These are phyloP conservation scores for Kwoniella pini DNA, from an alignment of 768 basidiomycete species.

Conservation along the genomic window DNA sequence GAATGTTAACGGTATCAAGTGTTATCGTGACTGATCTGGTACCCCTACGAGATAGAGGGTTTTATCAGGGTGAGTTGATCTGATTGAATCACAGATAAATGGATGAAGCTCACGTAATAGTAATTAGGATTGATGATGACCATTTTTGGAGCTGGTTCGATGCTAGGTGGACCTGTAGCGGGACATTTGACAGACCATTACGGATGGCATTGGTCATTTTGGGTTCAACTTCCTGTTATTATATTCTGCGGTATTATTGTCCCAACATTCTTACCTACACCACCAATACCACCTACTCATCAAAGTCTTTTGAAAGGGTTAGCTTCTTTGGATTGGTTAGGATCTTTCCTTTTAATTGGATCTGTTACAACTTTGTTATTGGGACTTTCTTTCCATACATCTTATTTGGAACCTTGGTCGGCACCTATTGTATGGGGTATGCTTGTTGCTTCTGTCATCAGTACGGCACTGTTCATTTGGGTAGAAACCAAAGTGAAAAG, in stretches of 20 bases:
- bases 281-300: slow-evolving; percentile 38
- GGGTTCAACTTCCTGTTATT: slow-evolving; percentile 49
- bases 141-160: slow-evolving; percentile 50
- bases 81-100: too few relatives aligned
- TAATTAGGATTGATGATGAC: slow-evolving; percentile 52
- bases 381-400: slow-evolving; percentile 53
- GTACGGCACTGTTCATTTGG: slow-evolving; percentile 23
- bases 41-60: slow-evolving; percentile 48
- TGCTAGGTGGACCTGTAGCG: slow-evolving; percentile 49
- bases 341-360: slow-evolving; percentile 41
- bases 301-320: slow-evolving; percentile 37
- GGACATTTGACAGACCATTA: slow-evolving; percentile 50
- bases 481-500: slow-evolving; percentile 41
- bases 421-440: slow-evolving; percentile 48
- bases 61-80: slow-evolving; percentile 47
- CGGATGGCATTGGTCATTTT: slow-evolving; percentile 51
- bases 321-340: slow-evolving; percentile 48
- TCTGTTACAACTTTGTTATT: slow-evolving; percentile 47
- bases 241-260: slow-evolving; percentile 43
- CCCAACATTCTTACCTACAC: slow-evolving; percentile 37
- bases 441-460: slow-evolving; percentile 31
- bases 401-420: slow-evolving; percentile 50
- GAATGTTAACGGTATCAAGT: slow-evolving; percentile 49
- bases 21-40: slow-evolving; percentile 53
- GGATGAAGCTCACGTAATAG: too few relatives aligned